Conservation (phyloP, 2,329 filamentous ascomycete species). For the Pezicula radicicola region DNA sequence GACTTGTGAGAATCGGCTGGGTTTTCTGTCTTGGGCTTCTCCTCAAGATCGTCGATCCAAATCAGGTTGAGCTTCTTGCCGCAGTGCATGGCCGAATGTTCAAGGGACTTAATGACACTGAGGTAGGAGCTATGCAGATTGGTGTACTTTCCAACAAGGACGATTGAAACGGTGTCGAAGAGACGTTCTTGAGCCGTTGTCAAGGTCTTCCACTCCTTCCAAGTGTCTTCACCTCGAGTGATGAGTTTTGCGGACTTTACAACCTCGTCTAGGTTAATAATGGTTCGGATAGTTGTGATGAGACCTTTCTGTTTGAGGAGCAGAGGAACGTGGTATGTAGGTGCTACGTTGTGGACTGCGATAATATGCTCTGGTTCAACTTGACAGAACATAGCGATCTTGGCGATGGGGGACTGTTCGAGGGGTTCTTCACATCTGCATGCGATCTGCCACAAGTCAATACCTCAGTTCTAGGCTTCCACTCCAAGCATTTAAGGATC, state of each 20-base stretch:
- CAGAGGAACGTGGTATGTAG: constrained; percentile 93
- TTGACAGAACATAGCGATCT: constrained; percentile 88
- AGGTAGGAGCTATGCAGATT: constrained; percentile 84
- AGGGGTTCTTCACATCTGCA: constrained; percentile 84
- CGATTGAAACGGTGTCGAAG: constrained; percentile 72
- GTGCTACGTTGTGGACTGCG: constrained; percentile 83
- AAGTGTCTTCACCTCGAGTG: constrained; percentile 64
- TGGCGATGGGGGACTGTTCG: constrained; percentile 70
- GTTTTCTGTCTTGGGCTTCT: constrained; percentile 53
- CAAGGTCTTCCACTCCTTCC: constrained; percentile 74
- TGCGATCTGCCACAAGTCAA: constrained; percentile 62
- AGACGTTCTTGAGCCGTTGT: constrained; percentile 65
- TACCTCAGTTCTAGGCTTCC: neutral
- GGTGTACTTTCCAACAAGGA: constrained; percentile 89
- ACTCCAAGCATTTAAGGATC: constrained; percentile 11
- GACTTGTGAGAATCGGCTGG: constrained; percentile 79
- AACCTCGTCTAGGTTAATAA: constrained; percentile 62
- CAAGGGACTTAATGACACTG: constrained; percentile 79
- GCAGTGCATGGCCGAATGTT: constrained; percentile 89
- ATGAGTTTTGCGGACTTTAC: constrained; percentile 50
- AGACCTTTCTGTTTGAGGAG: constrained; percentile 82
- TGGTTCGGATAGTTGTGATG: constrained; percentile 60
- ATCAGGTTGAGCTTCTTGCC: constrained; percentile 73
- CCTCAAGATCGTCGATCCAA: constrained; percentile 85
- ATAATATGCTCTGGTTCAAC: constrained; percentile 83